Base-by-base conservation (phyloP, 2,329 filamentous ascomycete genomes). In the Laburnicola sp. region DNA sequence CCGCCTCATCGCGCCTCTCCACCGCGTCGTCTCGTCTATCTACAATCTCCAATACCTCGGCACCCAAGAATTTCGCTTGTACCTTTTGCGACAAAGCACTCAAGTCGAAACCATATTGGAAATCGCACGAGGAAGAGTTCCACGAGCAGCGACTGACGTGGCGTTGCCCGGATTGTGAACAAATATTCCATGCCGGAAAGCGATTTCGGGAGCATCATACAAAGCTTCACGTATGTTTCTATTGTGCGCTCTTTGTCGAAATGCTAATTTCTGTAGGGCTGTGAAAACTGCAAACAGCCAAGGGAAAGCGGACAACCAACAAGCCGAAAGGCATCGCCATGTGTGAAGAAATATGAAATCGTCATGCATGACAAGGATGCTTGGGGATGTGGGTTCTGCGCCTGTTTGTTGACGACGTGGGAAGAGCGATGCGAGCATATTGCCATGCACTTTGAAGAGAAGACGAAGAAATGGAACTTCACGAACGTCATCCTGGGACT, bases 331-430 rank as follows among this genome's bases (percentile, higher is more conserved):
- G 67, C 69, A 16, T 70, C 70, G 28, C 68, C 69, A 40, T 72
- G 69, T 40, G 70, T 72, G 22, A 72, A 72, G 56, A 71, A 69
- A 49, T 70, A 70, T 51, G 69, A 72, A 45, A 70, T 70, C n/a
- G 68, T 72, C 46, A 79, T 84, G 54, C 80, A 80, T 53, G 85
- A 86, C 74, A 80, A 84, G 58, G 84, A 83, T 69, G 83, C 85
- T 34, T 88, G 84, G 81, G 85, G 84, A 1, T 88, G 85, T 57
- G 85, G 85, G 25, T 87, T 87, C 70, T 88, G 85, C 61, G 84
- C 82, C 3, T 81, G 80, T 11, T 77, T 87, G 36, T 78, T 86
- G 51, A 79, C 82, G 11, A 82, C 83, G 9, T 82, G 84, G 57
- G 84, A 87, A 64, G 83, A 85, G 48, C 82, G 86, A 62, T 85